phyloP scores from a whole-genome alignment of 768 basidiomycete genomes.

The Leccinum subtestaceum region DNA sequence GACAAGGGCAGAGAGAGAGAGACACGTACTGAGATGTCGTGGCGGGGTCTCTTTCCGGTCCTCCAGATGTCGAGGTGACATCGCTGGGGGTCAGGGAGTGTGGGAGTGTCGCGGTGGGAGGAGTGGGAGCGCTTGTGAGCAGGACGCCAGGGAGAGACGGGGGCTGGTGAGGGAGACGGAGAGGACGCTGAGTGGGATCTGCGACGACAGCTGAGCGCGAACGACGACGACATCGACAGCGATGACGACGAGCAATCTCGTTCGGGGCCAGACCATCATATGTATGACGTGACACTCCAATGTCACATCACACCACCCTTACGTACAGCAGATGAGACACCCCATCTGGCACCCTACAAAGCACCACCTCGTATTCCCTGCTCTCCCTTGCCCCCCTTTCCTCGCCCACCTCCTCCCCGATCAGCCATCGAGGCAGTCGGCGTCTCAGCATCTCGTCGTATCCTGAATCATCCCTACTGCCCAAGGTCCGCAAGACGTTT shows the following conservation, averaged over 20 bases:
- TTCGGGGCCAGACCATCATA: constrained; percentile 15
- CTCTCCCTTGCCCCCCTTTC: constrained; percentile 19
- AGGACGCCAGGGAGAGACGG: constrained; percentile 38
- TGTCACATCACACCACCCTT: constrained; percentile 25
- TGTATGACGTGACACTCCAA: constrained; percentile 20
- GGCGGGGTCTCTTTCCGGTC: constrained; percentile 52
- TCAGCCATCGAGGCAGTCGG: background rate
- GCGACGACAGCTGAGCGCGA: constrained; percentile 40
- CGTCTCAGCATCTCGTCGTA: constrained; percentile 19
- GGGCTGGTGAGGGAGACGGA: constrained; percentile 34
- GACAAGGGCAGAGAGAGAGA: background rate
- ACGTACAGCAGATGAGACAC: constrained; percentile 21
- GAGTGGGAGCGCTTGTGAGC: constrained; percentile 51
- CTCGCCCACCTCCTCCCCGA: constrained; percentile 24
- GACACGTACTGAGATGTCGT: constrained; percentile 44
- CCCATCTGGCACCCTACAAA: constrained; percentile 15
- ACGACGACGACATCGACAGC: constrained; percentile 36
- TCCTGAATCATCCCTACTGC: constrained; percentile 11
- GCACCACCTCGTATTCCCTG: constrained; percentile 18
- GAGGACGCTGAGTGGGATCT: constrained; percentile 53
- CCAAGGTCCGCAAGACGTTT: constrained; percentile 36
- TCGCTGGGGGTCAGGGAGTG: constrained; percentile 40
- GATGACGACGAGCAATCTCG: constrained; percentile 11
- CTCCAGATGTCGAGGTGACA: constrained; percentile 55
- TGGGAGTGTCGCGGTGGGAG: constrained; percentile 35